A percentile compares a stretch with the other conserved stretches of the same genome.
These are phyloP conservation scores for Penicillium sp. DNA, from an alignment of 2,329 filamentous ascomycete genomes.

Conservation along the genomic window DNA sequence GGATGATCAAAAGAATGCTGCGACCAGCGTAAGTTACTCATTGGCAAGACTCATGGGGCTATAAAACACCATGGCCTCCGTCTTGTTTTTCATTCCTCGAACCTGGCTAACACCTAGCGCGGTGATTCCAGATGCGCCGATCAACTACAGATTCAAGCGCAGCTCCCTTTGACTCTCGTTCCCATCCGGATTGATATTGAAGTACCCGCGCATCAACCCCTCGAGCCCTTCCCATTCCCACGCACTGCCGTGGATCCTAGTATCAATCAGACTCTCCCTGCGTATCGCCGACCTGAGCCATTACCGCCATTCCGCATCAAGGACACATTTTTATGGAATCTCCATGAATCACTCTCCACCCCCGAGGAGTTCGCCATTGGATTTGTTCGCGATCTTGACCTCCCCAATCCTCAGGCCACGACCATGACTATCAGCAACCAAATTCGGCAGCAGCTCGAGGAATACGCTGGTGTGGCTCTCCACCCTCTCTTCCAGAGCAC, in stretches of 20 bases:
- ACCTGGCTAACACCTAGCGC: slow-evolving; percentile 10
- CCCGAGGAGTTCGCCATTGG: slow-evolving; percentile 92
- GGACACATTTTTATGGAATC: slow-evolving; percentile 96
- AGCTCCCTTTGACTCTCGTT: slow-evolving; percentile 82
- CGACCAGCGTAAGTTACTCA: slow-evolving; percentile 42
- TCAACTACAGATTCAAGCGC: slow-evolving; percentile 63
- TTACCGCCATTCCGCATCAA: slow-evolving; percentile 84
- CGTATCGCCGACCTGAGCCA: slow-evolving; percentile 73
- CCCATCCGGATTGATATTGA: slow-evolving; percentile 96
- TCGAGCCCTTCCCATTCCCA: slow-evolving; percentile 47
- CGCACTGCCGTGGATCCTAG: slow-evolving; percentile 40
- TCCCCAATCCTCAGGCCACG: slow-evolving; percentile 68
- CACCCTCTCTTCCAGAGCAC: slow-evolving; percentile 78
- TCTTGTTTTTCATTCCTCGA: slow-evolving; percentile 8
- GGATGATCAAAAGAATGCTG: slow-evolving; percentile 72
- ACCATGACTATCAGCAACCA: slow-evolving; percentile 84
- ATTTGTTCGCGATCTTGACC: slow-evolving; percentile 87
- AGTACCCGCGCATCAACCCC: slow-evolving; percentile 63
- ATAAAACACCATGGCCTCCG: slow-evolving; percentile 1
- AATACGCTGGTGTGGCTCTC: slow-evolving; percentile 89
- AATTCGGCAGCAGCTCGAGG: slow-evolving; percentile 90
- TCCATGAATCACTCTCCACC: slow-evolving; percentile 89
- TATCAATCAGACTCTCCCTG: slow-evolving; percentile 64
- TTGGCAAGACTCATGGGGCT: slow-evolving; percentile 1
- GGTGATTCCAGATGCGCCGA: slow-evolving; percentile 47